A percentile compares a stretch with the other conserved stretches of the same genome.
These are phyloP conservation scores for Heliocybe sulcata DNA, from an alignment of 1,284 basidiomycete genomes.

Conservation along the genomic window DNA sequence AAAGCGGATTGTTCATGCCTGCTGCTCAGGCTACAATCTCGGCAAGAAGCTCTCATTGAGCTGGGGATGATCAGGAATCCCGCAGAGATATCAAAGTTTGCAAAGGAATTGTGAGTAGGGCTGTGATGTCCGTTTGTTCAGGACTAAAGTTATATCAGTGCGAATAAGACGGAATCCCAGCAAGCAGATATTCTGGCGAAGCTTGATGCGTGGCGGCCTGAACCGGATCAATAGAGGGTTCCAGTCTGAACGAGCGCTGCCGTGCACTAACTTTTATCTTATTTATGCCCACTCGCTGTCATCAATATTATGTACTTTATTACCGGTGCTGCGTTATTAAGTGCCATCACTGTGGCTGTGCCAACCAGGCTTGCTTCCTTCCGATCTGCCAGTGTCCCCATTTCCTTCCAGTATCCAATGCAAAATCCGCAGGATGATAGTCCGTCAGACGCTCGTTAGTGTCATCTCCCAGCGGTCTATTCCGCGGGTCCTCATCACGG, in stretches of 20 bases:
- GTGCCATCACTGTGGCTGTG: too few relatives aligned
- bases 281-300: not conserved
- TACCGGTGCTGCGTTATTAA: too few relatives aligned
- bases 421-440: not conserved
- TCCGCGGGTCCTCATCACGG: not conserved
- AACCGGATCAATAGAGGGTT: not conserved
- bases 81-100: conserved; percentile 46
- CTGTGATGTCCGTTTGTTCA: not conserved
- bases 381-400: too few relatives aligned
- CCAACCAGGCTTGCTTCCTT: too few relatives aligned
- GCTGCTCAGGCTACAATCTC: conserved; percentile 34
- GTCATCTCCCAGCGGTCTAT: not conserved
- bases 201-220: conserved; percentile 23
- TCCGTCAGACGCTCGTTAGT: not conserved
- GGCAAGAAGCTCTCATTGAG: conserved; percentile 53
- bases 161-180: conserved; percentile 31
- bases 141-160: conserved; percentile 20
- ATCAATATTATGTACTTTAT: not conserved
- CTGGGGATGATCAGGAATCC: conserved; percentile 46
- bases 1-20: not conserved
- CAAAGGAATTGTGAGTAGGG: conserved; percentile 54
- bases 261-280: not conserved
- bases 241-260: not conserved
- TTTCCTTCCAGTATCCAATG: not conserved
- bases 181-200: conserved; percentile 34